These are phyloP conservation scores for Nakazawaea wickerhamii DNA, from an alignment of 805 yeast species.

Conservation along the genomic window DNA sequence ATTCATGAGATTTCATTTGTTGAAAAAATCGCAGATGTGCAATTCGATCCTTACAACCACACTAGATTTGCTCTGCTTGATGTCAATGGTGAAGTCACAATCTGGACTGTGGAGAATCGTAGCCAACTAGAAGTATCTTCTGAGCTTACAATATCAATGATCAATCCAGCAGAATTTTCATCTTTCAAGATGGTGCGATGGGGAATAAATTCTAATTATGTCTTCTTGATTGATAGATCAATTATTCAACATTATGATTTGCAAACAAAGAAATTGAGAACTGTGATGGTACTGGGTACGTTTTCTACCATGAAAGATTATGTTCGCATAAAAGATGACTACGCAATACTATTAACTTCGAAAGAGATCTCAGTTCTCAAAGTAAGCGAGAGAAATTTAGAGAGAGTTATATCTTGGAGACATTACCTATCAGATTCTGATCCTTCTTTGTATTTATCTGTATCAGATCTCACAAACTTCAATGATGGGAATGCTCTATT, in stretches of 20 bases:
- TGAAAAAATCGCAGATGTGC: slow-evolving; percentile 36
- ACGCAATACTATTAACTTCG: slow-evolving; percentile 56
- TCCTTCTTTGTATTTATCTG: slow-evolving; percentile 39
- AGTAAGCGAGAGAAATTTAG: slow-evolving; percentile 25
- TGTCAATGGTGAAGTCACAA: slow-evolving; percentile 45
- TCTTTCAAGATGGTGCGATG: slow-evolving; percentile 48
- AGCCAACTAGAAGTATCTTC: too few species aligned
- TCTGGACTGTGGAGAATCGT: slow-evolving; percentile 26
- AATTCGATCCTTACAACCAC: slow-evolving; percentile 38
- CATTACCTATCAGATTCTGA: slow-evolving; percentile 58
- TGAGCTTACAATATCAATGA: slow-evolving; percentile 19
- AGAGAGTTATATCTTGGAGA: slow-evolving; percentile 62
- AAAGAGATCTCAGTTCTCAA: slow-evolving; percentile 56
- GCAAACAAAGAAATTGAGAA: slow-evolving; percentile 23
- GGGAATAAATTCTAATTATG: slow-evolving; percentile 27
- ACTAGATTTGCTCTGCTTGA: slow-evolving; percentile 41
- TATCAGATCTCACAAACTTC: slow-evolving; percentile 18
- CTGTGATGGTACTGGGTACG: slow-evolving; percentile 42
- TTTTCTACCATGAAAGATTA: slow-evolving; percentile 51
- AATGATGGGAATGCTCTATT: slow-evolving; percentile 8
- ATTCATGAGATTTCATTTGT: slow-evolving; percentile 17
- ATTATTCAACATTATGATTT: slow-evolving; percentile 31
- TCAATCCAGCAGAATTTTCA: slow-evolving; percentile 48
- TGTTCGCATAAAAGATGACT: slow-evolving; percentile 26
- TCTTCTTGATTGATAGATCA: slow-evolving; percentile 38